Conservation (phyloP, 495 filamentous ascomycete genomes). For the Lineolata rhizophorae region DNA sequence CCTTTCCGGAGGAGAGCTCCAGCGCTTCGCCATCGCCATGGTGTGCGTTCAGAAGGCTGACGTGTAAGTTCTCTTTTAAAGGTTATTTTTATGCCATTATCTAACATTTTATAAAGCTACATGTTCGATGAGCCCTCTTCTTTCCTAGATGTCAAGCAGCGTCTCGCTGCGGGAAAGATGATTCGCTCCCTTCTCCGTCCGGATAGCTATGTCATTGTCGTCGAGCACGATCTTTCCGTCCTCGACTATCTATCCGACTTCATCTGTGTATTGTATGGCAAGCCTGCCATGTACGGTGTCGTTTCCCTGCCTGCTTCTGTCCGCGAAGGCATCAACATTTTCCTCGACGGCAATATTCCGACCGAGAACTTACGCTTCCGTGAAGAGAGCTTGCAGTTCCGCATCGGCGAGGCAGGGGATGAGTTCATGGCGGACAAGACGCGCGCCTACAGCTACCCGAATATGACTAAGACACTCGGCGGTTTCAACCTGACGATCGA, state of each 20-base stretch:
- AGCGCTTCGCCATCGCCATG: conserved; percentile 88
- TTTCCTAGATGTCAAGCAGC: conserved; percentile 95
- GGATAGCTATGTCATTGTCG: conserved; percentile 91
- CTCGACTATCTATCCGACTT: conserved; percentile 97
- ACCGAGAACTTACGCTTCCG: conserved; percentile 98
- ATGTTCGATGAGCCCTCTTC: conserved; percentile 99
- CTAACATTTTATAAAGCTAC: conserved; percentile 37
- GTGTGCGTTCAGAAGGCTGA: conserved; percentile 93
- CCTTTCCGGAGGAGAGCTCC: conserved; percentile 91
- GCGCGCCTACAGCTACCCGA: conserved; percentile 67
- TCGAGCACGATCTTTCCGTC: conserved; percentile 96
- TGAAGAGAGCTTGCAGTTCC: conserved; percentile 90
- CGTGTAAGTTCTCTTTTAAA: background rate
- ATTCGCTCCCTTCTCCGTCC: conserved; percentile 74
- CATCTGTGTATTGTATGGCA: conserved; percentile 89
- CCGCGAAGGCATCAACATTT: conserved; percentile 98
- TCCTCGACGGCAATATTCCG: conserved; percentile 91
- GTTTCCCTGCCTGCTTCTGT: conserved; percentile 93
- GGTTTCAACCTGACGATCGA: conserved; percentile 72
- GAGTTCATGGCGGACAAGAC: conserved; percentile 73
- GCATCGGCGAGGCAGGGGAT: conserved; percentile 76
- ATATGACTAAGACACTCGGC: conserved; percentile 85
- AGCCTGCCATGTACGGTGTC: conserved; percentile 89
- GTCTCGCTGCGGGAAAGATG: conserved; percentile 73
- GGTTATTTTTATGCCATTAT: conserved; percentile 1